A percentile compares a stretch with the other conserved stretches of the same genome.
Conservation (phyloP, 78 protist genomes). For the Thecamonas trahens region DNA sequence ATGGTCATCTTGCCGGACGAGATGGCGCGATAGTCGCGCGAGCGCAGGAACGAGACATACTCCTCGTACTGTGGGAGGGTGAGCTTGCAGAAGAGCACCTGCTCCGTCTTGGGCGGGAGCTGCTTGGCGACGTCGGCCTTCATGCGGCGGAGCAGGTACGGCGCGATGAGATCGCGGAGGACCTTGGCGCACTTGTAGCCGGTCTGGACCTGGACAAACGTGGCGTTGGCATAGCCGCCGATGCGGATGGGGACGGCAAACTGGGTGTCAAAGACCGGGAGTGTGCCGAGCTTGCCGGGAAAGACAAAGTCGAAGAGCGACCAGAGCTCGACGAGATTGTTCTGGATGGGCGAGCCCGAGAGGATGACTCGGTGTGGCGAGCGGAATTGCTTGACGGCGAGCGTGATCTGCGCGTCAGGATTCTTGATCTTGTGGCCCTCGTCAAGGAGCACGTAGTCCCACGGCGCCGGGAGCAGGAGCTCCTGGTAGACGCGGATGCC, state of each 20-base stretch:
- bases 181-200: constrained; percentile 81
- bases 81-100: constrained; percentile 85
- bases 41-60: constrained; percentile 59
- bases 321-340: constrained; percentile 95
- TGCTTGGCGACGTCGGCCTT: constrained; percentile 67
- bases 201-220: constrained; percentile 37
- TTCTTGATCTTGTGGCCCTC: constrained; percentile 96
- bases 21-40: too few species aligned
- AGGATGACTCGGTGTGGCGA: constrained; percentile 84
- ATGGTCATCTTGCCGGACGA: constrained; percentile 8
- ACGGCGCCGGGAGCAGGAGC: constrained; percentile 20
- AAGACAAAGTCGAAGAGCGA: constrained; percentile 94
- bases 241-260: constrained; percentile 74
- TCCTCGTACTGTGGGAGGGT: constrained; percentile 65
- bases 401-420: constrained; percentile 85
- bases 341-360: constrained; percentile 95
- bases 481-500: constrained; percentile 29
- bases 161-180: constrained; percentile 76
- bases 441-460: constrained; percentile 86
- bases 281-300: constrained; percentile 88
- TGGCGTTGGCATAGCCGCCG: constrained; percentile 49
- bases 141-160: constrained; percentile 82
- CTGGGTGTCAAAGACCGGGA: constrained; percentile 46
- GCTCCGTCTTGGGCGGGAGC: constrained; percentile 86
- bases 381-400: constrained; percentile 63